Evolutionary conservation across 441 rosid species (phyloP).

Genomic region (Bruguiera hainesii): DNA sequence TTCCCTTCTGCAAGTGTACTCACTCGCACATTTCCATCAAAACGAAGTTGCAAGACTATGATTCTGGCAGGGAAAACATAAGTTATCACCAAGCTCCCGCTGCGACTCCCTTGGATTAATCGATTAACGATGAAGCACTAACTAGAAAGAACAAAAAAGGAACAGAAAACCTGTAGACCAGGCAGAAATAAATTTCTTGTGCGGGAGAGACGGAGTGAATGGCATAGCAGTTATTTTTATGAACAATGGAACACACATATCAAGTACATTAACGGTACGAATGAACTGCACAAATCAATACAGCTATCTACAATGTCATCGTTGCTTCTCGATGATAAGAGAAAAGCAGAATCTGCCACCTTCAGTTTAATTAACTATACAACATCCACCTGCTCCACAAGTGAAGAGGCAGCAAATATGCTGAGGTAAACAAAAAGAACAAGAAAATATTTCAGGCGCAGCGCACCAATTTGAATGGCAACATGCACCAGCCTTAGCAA

Average conservation of each 20-base stretch:
- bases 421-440: background rate
- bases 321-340: constrained; percentile 2
- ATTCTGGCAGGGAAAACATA: background rate
- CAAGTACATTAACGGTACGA: background rate
- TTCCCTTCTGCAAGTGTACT: background rate
- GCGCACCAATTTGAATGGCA: background rate
- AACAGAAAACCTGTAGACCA: background rate
- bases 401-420: constrained; percentile 3
- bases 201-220: background rate
- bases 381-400: constrained; percentile 22
- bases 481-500: background rate
- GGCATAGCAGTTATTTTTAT: background rate
- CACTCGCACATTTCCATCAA: background rate
- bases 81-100: background rate
- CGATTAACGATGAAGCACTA: background rate
- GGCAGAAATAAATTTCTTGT: background rate
- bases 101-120: no score
- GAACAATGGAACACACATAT: background rate
- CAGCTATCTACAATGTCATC: constrained; percentile 23
- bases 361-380: constrained; percentile 16
- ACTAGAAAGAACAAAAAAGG: background rate
- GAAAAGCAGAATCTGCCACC: background rate
- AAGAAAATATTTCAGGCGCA: background rate
- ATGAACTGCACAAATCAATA: constrained; percentile 24
- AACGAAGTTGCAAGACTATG: background rate